phyloP scores from a whole-genome alignment of 192 early-diverging fungal genomes.

The Helicostylum pulchrum region DNA sequence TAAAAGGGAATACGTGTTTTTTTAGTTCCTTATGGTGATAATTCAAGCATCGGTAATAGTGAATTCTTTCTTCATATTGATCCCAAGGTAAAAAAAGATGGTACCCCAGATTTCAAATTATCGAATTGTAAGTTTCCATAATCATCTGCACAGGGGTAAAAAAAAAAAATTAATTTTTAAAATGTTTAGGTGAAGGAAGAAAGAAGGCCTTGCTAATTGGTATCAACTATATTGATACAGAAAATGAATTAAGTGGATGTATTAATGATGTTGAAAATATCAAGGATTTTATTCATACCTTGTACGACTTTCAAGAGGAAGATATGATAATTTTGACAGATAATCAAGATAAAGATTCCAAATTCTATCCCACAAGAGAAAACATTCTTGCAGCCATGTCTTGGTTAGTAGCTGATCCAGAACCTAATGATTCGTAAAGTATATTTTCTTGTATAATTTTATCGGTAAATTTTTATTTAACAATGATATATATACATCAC shows the following conservation, averaged over 20 bases:
- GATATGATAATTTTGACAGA: conserved; percentile 79
- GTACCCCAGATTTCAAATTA: conserved; percentile 40
- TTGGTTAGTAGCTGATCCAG: conserved; percentile 70
- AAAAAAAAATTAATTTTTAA: not conserved
- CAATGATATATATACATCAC: no score
- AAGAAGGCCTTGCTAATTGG: conserved; percentile 89
- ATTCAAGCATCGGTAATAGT: not conserved
- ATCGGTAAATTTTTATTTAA: no score
- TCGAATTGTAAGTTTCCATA: conserved; percentile 41
- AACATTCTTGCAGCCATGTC: conserved; percentile 77
- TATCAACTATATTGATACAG: conserved; percentile 79
- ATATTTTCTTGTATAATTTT: not conserved
- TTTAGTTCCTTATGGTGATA: conserved; percentile 12
- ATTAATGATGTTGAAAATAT: conserved; percentile 81
- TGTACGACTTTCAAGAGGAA: conserved; percentile 59
- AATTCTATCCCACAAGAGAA: conserved; percentile 62
- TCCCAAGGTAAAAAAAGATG: conserved; percentile 22
- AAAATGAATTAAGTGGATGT: conserved; percentile 66
- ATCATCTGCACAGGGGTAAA: not conserved
- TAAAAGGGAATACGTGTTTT: not conserved
- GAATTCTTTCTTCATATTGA: conserved; percentile 18
- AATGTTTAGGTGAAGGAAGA: conserved; percentile 43
- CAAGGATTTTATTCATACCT: conserved; percentile 62
- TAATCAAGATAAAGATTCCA: conserved; percentile 57
- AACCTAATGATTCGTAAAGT: conserved; percentile 68